Base-by-base conservation (phyloP, 371 early-diverging fungal genomes). In the Haplosporangium sp. region DNA sequence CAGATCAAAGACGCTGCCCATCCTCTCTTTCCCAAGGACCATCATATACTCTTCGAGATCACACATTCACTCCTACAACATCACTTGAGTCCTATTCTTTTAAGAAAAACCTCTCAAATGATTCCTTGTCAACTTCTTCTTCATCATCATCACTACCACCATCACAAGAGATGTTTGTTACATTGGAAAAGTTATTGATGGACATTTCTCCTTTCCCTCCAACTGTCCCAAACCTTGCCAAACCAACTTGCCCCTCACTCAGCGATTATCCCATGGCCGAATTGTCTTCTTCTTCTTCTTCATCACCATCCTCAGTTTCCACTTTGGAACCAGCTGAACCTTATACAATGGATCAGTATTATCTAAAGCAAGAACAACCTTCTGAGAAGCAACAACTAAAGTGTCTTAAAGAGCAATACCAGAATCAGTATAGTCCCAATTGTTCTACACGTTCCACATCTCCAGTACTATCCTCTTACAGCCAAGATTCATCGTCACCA, bases 181-280 rank as follows among this genome's bases (percentile, higher is more conserved):
- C 70, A 19, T 59, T 79, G 17, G 74, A 79, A 59, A 55, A 59
- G 4, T 61, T 79, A 13, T 64, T 79, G 59, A 70, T 79, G 74
- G 81, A 62, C n/a, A 79, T 79, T 53, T 64, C 74, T 15, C 74
- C 81, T 47, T 79, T 74, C 65, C 81, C 81, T 45, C 81, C 81
- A 3, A 55, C 81, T 10, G 74, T 74, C 47, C 81, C 74, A 11
- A 67, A 47, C 38, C 69, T 79, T 40, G 81, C 81, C 35, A 67
- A 74, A 45, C 81, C 81, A 7, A 79, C 81, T 13, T 79, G 81
- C 42, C 81, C 81, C n/a, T 45, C 73, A 9, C 40, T 77, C 20
- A 62, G 66, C 13, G 77, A 77, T 48, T 69, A 69, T 10, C 50
- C 40, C 50, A 67, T 76, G 71, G 19, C 65, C 37, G 65, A 61